phyloP scores from a whole-genome alignment of 306 rosid species.

The Bauhinia variegata region DNA sequence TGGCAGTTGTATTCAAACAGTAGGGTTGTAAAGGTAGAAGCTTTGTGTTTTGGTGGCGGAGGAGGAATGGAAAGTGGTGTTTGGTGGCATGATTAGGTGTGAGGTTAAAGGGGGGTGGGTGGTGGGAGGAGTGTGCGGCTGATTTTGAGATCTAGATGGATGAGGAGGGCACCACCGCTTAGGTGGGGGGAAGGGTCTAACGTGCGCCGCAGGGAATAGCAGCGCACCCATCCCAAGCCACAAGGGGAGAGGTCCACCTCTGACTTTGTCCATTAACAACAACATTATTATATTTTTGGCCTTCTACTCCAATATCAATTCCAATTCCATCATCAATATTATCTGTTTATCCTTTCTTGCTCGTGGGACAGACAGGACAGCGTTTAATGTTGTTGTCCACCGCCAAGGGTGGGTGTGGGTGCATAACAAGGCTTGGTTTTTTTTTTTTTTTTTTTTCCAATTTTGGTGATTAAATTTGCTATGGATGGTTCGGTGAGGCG shows the following conservation, averaged over 20 bases:
- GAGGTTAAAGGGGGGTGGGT: constrained; percentile 35
- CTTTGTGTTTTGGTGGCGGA: not conserved
- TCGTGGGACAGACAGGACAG: too few relatives aligned
- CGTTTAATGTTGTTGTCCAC: too few relatives aligned
- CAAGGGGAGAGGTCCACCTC: constrained; percentile 39
- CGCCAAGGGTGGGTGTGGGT: too few relatives aligned
- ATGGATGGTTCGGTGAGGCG: too few relatives aligned
- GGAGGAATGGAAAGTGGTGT: constrained; percentile 36
- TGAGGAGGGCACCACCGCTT: constrained; percentile 82
- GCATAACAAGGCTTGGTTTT: too few relatives aligned
- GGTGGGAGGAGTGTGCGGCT: constrained; percentile 68
- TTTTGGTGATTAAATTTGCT: too few relatives aligned
- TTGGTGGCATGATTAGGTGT: constrained; percentile 47
- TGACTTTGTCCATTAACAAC: constrained; percentile 37
- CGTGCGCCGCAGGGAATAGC: constrained; percentile 48
- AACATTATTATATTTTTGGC: too few relatives aligned
- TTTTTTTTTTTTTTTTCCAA: too few relatives aligned
- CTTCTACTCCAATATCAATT: too few relatives aligned
- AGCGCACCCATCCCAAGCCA: constrained; percentile 27
- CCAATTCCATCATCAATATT: too few relatives aligned
- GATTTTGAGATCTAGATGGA: constrained; percentile 76
- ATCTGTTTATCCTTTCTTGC: too few relatives aligned
- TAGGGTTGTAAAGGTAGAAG: not conserved
- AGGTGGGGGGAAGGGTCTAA: constrained; percentile 59
- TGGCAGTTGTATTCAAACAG: not conserved